Evolutionary conservation across 768 basidiomycete species (phyloP), one percentile per base, ranked within the genome.

Genomic region (Amanita rubescens): DNA sequence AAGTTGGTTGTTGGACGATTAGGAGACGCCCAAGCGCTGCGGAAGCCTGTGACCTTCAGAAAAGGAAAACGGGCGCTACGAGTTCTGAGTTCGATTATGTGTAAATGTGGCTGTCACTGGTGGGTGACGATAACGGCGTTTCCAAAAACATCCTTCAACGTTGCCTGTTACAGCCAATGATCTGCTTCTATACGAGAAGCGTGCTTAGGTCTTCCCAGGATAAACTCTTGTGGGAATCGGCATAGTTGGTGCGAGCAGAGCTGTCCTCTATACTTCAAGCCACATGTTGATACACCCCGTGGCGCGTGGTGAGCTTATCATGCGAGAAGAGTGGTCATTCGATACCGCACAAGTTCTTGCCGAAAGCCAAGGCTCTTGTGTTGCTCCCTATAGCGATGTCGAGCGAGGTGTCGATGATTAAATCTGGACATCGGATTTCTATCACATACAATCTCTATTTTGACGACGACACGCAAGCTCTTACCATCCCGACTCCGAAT

Each of bases 381-480:
- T 68, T 34, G 70, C 67, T 12, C 70, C 69, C 54, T 70, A 61
- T 53, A 69, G 69, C 58, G 72, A 74, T 53, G 66, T 75, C 47
- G 72, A 72, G 47, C 72, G 71, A 74, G 59, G 71, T 75, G 22
- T 19, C 58, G 1, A 75, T 7, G 15, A 11, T 35, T 11, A 58
- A 50, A 0, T 66, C 70, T 0, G 74, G 75, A 0, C 57, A 72
- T 58, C 66, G 73, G 1, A 65, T 77, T 5, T 73, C 73, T 0
- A 55, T 75, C 37, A 75, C 72, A 0, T 75, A 72, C 60, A 74
- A 73, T 57, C 70, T 74, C 33, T 72, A 68, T 55, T n/a, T 35
- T 35, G 35, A 35, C 35, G 35, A 35, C 35, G 35, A n/a, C 11
- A 8, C 39, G 20, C 15, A 37, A 7, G 17, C 41, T 7, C 27